phyloP scores from a whole-genome alignment of 257 asterid genomes.

The Scutellaria barbata region DNA sequence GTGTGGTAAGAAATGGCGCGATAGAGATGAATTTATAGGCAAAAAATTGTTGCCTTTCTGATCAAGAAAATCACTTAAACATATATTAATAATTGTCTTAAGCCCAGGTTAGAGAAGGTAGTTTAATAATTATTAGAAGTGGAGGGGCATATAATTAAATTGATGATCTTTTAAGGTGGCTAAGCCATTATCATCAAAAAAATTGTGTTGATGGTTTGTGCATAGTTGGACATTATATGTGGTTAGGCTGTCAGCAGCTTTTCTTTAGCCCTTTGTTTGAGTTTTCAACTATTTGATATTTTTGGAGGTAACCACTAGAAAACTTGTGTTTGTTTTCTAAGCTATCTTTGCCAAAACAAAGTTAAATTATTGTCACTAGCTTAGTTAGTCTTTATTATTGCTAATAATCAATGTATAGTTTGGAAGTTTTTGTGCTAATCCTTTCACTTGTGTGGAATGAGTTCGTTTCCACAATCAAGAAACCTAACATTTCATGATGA shows the following conservation, averaged over 20 bases:
- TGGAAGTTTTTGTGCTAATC: constrained; percentile 1
- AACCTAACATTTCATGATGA: not conserved
- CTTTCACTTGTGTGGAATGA: constrained; percentile 17
- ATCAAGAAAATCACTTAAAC: constrained; percentile 33
- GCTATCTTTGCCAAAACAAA: not conserved
- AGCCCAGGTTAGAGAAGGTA: not conserved
- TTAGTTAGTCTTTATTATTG: constrained; percentile 1
- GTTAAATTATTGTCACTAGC: constrained; percentile 18
- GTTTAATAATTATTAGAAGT: constrained; percentile 26
- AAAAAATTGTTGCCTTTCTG: constrained; percentile 34
- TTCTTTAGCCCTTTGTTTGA: not conserved
- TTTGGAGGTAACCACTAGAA: constrained; percentile 30
- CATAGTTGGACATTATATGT: constrained; percentile 37
- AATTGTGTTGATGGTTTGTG: constrained; percentile 35
- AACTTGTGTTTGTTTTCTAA: constrained; percentile 5
- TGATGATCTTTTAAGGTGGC: constrained; percentile 38
- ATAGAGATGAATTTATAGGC: constrained; percentile 46
- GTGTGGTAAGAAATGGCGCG: constrained; percentile 16
- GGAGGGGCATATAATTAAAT: constrained; percentile 35
- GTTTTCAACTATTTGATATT: constrained; percentile 12
- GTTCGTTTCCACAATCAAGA: constrained; percentile 13
- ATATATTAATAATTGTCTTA: constrained; percentile 26
- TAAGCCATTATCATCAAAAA: constrained; percentile 34
- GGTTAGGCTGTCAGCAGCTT: constrained; percentile 45
- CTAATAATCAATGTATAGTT: constrained; percentile 5